These are phyloP conservation scores for Boletus speciosus DNA, from an alignment of 768 basidiomycete genomes.

Conservation along the genomic window DNA sequence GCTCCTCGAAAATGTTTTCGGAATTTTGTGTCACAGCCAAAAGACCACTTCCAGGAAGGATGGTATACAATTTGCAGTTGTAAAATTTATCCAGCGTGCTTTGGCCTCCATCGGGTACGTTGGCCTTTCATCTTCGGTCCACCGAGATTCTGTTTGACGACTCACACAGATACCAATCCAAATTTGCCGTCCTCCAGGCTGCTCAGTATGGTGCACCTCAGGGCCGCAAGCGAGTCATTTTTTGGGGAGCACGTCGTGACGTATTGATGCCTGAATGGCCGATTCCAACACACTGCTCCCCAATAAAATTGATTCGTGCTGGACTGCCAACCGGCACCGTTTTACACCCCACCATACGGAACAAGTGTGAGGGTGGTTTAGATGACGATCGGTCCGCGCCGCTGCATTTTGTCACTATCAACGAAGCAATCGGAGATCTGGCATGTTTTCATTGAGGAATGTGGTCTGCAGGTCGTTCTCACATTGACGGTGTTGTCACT, in stretches of 20 bases:
- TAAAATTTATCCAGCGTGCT: slow-evolving; percentile 62
- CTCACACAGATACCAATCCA: slow-evolving; percentile 54
- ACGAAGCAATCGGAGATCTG: slow-evolving; percentile 67
- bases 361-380: slow-evolving; percentile 30
- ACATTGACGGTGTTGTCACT: background rate
- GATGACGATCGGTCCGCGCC: slow-evolving; percentile 52
- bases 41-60: slow-evolving; percentile 36
- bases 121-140: background rate
- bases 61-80: slow-evolving; percentile 49
- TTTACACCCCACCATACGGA: slow-evolving; percentile 43
- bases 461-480: slow-evolving; percentile 6
- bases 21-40: slow-evolving; percentile 52
- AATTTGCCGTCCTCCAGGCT: slow-evolving; percentile 63
- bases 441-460: slow-evolving; percentile 38
- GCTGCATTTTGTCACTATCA: slow-evolving; percentile 51
- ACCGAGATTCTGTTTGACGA: background rate
- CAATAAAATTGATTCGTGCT: slow-evolving; percentile 30
- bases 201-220: slow-evolving; percentile 74
- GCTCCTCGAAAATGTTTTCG: slow-evolving; percentile 70
- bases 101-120: slow-evolving; percentile 63
- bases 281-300: slow-evolving; percentile 55
- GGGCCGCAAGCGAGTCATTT: slow-evolving; percentile 61
- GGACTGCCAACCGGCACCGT: slow-evolving; percentile 44
- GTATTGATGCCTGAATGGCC: slow-evolving; percentile 59
- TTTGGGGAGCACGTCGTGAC: slow-evolving; percentile 61